These are phyloP conservation scores for Cutaneotrichosporon spelunceum DNA, from an alignment of 1,284 basidiomycete genomes.

Conservation along the genomic window DNA sequence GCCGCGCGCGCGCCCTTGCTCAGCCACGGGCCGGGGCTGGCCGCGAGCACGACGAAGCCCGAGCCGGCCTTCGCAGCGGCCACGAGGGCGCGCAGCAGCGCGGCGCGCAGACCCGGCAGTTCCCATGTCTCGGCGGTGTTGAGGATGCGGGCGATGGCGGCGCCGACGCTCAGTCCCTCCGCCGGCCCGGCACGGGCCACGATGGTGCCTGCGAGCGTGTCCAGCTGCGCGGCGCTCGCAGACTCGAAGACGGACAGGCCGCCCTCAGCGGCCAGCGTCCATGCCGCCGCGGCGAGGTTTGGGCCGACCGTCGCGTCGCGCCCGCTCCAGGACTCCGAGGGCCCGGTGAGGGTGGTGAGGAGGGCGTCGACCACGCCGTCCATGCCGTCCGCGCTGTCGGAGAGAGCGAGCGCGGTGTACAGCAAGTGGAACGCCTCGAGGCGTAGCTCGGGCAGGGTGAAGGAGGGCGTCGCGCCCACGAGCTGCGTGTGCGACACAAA, in stretches of 20 bases:
- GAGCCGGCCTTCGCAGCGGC: neutral
- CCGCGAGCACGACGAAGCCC: conserved; percentile 20
- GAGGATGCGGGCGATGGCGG: conserved; percentile 13
- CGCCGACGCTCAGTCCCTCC: conserved; percentile 3
- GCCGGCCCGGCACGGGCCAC: neutral
- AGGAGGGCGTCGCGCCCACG: neutral
- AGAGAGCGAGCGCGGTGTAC: conserved; percentile 18
- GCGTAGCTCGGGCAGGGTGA: conserved; percentile 16
- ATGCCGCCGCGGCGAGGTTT: conserved; percentile 24
- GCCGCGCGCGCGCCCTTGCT: conserved; percentile 16
- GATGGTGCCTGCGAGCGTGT: conserved; percentile 12
- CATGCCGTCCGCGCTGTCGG: conserved; percentile 5
- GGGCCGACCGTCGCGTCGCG: conserved; percentile 16
- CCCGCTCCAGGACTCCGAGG: conserved; percentile 14
- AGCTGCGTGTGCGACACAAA: neutral
- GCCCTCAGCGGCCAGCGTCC: conserved; percentile 26
- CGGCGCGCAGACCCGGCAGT: conserved; percentile 15
- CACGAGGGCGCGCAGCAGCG: conserved; percentile 19
- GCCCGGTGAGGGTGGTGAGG: conserved; percentile 9
- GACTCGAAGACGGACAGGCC: conserved; percentile 28
- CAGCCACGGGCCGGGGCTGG: conserved; percentile 21
- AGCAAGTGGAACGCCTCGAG: conserved; percentile 21
- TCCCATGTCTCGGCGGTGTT: conserved; percentile 23
- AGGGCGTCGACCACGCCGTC: conserved; percentile 16
- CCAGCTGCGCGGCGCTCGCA: conserved; percentile 17